Conservation (phyloP, 352 stramenopile genomes). For the Globisporangium nodosum region DNA sequence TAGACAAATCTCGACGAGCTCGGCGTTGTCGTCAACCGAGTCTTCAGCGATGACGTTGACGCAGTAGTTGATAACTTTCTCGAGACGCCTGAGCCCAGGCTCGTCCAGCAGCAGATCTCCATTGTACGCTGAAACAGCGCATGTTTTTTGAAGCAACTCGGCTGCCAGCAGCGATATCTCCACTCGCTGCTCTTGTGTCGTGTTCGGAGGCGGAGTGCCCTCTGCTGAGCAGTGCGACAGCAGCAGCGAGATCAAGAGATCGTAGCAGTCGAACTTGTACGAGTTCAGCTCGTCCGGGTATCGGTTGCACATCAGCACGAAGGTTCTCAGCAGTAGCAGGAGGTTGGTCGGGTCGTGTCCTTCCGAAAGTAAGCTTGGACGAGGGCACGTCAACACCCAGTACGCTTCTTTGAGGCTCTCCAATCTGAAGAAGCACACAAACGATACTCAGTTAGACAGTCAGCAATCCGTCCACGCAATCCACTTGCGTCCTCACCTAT, state of each 20-base stretch:
- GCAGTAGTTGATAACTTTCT: slow-evolving; percentile 68
- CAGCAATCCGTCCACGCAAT: neutral
- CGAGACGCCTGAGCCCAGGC: slow-evolving; percentile 33
- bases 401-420: slow-evolving; percentile 54
- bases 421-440: slow-evolving; percentile 19
- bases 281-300: slow-evolving; percentile 42
- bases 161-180: slow-evolving; percentile 59
- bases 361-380: slow-evolving; percentile 53
- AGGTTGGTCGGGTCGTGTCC: slow-evolving; percentile 74
- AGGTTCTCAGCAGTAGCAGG: slow-evolving; percentile 52
- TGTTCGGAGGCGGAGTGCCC: slow-evolving; percentile 30
- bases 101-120: slow-evolving; percentile 50
- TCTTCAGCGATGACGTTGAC: slow-evolving; percentile 47
- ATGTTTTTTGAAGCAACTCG: slow-evolving; percentile 65
- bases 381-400: slow-evolving; percentile 56
- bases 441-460: neutral
- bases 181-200: slow-evolving; percentile 32
- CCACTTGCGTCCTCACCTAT: slow-evolving; percentile 26
- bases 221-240: slow-evolving; percentile 52
- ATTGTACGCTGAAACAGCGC: slow-evolving; percentile 54
- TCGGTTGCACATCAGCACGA: slow-evolving; percentile 62
- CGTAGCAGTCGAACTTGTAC: slow-evolving; percentile 69
- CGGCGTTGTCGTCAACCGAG: slow-evolving; percentile 19
- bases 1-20: slow-evolving; percentile 46
- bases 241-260: slow-evolving; percentile 56